Evolutionary conservation across 352 stramenopile species (phyloP), one percentile per base, ranked within the genome.

Genomic region (Globisporangium solare): DNA sequence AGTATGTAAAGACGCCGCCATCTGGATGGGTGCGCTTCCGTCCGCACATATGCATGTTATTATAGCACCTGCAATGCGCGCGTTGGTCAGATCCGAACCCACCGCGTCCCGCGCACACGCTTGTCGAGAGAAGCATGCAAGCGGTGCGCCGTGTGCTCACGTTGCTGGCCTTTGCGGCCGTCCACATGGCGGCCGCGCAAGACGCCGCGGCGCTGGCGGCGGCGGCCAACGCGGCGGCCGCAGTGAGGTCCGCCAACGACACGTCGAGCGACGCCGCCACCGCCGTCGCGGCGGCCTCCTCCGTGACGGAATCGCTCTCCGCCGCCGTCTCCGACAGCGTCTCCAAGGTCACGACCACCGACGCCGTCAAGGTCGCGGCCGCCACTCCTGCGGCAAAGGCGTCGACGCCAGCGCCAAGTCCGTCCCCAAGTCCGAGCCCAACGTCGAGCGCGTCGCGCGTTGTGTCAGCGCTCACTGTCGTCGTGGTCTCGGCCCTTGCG

Each of bases 291-390:
- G 40, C 58, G 17, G 46, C 35, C 42, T 27, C 48, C 21, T 42
- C 41, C 12, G 45, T 40, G 3, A 31, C 42, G 7, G 58, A 22
- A 17, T 64, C 50, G 50, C 49, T 64, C 42, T 18, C 58, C 6
- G 58, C 58, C 14, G 50, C 50, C 18, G 51, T 64, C 58, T 58
- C 58, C 5, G 58, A 64, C 58, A 64, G 58, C 37, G 50, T 64
- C 49, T 64, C 58, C 8, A 64, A 64, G 11, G 37, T 47, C 50
- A 64, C 50, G 17, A 58, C 43, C 35, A 46, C 50, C 6, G 58
- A 64, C 42, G 58, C 58, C 21, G 51, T 64, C 13, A 54, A 27
- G 20, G 51, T 64, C 58, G 22, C n/a, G n/a, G n/a, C 40, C 10
- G 35, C 41, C 11, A 5, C 56, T 12, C 37, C 56, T 17, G 20